Percentiles rank a stretch among this genome's conserved stretches.
These are phyloP conservation scores for Linnemannia hyalina DNA, from an alignment of 192 early-diverging fungal species.

Conservation along the genomic window DNA sequence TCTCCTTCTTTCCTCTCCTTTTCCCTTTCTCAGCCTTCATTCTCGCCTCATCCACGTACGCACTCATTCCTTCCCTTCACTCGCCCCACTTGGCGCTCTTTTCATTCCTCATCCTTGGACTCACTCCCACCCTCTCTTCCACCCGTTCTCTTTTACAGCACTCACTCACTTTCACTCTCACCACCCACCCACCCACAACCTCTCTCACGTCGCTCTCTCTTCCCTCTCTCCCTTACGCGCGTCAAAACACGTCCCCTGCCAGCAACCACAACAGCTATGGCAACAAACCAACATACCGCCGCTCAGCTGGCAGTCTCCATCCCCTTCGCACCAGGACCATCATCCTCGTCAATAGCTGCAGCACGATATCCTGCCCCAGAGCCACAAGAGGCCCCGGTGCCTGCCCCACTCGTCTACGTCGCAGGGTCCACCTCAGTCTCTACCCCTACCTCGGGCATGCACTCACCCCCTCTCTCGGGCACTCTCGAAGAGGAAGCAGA, in stretches of 20 bases:
- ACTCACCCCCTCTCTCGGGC: conserved; percentile 42
- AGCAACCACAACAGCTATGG: neutral
- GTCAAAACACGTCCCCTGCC: neutral
- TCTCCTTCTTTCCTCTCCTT: neutral
- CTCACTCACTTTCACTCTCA: too few relatives aligned
- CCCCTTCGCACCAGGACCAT: neutral
- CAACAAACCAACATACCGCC: conserved; percentile 15
- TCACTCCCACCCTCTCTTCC: neutral
- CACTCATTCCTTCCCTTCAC: neutral
- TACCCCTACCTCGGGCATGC: conserved; percentile 43
- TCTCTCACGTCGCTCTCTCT: neutral
- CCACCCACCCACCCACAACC: neutral
- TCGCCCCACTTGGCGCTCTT: neutral
- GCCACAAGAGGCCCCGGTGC: neutral
- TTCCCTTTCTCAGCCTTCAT: neutral
- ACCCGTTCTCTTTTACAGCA: too few relatives aligned
- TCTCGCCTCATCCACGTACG: neutral
- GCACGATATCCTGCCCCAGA: neutral
- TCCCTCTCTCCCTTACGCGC: neutral
- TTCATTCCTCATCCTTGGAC: neutral
- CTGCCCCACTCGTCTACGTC: neutral
- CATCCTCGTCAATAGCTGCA: neutral
- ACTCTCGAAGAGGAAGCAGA: conserved; percentile 21
- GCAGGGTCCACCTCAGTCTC: conserved; percentile 9
- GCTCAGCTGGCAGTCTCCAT: conserved; percentile 18